Evolutionary conservation across 805 yeast genomes (phyloP).

Genomic region (Saturnispora mendoncae): DNA sequence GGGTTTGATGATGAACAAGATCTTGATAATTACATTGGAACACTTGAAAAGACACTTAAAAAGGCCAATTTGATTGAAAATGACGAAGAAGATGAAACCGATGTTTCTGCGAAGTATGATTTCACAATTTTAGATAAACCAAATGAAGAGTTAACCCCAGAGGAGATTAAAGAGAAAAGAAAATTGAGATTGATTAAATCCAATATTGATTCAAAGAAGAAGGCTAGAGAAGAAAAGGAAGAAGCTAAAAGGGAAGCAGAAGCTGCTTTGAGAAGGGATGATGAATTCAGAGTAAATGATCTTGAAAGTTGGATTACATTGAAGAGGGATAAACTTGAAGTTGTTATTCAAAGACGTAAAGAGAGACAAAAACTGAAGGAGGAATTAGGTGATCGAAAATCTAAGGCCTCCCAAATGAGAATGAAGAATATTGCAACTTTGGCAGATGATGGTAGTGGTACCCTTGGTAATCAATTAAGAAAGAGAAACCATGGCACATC

Average conservation of each 20-base stretch:
- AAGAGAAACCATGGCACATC: conserved; percentile 51
- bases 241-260: conserved; percentile 51
- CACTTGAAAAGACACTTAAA: conserved; percentile 60
- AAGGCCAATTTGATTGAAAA: conserved; percentile 39
- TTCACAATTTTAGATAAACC: conserved; percentile 75
- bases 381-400: conserved; percentile 80
- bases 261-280: conserved; percentile 57
- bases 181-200: conserved; percentile 77
- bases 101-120: conserved; percentile 39
- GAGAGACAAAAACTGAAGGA: conserved; percentile 63
- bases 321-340: conserved; percentile 53
- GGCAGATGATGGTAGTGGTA: conserved; percentile 50
- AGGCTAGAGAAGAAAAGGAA: conserved; percentile 72
- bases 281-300: conserved; percentile 68
- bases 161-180: conserved; percentile 77
- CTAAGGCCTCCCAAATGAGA: conserved; percentile 83
- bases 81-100: conserved; percentile 35
- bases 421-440: conserved; percentile 86
- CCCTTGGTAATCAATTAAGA: conserved; percentile 16
- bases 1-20: conserved; percentile 73
- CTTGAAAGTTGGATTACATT: conserved; percentile 70
- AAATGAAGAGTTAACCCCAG: conserved; percentile 73
- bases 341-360: conserved; percentile 50
- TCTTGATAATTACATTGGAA: conserved; percentile 53
- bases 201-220: conserved; percentile 77